Evolutionary conservation across 108 stramenopile species (phyloP).

Genomic region (Parietichytrium sp.): DNA sequence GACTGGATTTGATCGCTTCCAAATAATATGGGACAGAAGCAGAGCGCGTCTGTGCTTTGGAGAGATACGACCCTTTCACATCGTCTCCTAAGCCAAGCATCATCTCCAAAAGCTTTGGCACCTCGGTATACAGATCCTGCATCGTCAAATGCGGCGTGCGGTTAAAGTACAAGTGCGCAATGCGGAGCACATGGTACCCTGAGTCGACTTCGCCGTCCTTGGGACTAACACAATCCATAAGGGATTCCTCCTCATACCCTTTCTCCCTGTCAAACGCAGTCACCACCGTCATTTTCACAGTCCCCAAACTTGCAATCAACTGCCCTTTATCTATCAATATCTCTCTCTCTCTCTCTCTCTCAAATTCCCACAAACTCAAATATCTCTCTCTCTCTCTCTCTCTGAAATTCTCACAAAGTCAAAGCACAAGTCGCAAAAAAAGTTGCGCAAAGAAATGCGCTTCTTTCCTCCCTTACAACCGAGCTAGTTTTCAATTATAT

Average conservation of each 20-base stretch:
- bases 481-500: too few relatives aligned
- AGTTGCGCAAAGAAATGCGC: too few relatives aligned
- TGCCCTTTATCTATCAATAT: too few relatives aligned
- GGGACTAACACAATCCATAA: too few relatives aligned
- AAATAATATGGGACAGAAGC: background rate
- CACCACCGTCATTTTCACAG: background rate
- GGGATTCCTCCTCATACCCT: background rate
- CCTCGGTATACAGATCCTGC: background rate
- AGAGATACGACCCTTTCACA: background rate
- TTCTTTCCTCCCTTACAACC: too few relatives aligned
- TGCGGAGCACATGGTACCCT: background rate
- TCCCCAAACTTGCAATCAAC: too few relatives aligned
- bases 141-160: background rate
- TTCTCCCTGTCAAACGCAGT: background rate
- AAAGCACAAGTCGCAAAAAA: too few relatives aligned
- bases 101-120: background rate
- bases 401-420: too few relatives aligned
- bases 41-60: background rate
- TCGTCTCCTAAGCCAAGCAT: background rate
- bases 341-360: too few relatives aligned
- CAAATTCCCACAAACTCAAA: too few relatives aligned
- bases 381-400: too few relatives aligned
- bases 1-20: too few relatives aligned
- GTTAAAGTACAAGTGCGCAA: conserved; percentile 21
- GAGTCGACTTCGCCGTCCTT: background rate